Evolutionary conservation across 176 grass and related monocot genomes (phyloP).

Genomic region (Sorghum bicolor): DNA sequence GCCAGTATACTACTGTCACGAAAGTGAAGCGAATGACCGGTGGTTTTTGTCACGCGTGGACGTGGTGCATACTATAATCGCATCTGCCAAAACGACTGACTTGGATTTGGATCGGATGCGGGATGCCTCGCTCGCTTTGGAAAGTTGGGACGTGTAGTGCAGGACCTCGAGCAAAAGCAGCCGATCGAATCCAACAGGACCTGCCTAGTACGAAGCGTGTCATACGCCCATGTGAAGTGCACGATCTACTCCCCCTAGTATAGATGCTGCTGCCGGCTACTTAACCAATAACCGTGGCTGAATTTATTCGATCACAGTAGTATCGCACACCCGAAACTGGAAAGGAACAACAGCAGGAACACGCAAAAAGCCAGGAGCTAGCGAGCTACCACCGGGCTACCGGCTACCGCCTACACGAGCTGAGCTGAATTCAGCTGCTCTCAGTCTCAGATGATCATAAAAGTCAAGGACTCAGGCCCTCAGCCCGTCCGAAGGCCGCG

Average conservation of each 20-base stretch:
- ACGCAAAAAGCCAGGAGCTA: background rate
- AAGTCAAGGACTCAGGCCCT: background rate
- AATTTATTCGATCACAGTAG: background rate
- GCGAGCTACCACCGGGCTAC: too few species aligned
- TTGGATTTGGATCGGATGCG: background rate
- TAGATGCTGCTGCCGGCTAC: background rate
- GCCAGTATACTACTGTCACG: background rate
- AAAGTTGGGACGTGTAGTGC: background rate
- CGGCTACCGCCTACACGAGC: background rate
- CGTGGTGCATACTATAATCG: background rate
- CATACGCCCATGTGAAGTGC: background rate
- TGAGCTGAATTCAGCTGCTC: background rate
- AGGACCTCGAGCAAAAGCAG: background rate
- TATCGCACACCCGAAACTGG: background rate
- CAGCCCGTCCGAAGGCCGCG: too few species aligned
- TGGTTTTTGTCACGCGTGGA: background rate
- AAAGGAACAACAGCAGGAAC: background rate
- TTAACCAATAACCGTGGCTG: background rate
- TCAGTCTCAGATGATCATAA: background rate
- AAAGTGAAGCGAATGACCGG: background rate
- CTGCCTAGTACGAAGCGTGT: background rate
- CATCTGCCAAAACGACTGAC: conserved; percentile 1
- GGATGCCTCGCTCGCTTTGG: background rate
- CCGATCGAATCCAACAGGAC: background rate
- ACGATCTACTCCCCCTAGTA: background rate